Evolutionary conservation across 176 grass and related monocot genomes (phyloP), one percentile per base, ranked within the genome.

Genomic region (Eleusine coracana): DNA sequence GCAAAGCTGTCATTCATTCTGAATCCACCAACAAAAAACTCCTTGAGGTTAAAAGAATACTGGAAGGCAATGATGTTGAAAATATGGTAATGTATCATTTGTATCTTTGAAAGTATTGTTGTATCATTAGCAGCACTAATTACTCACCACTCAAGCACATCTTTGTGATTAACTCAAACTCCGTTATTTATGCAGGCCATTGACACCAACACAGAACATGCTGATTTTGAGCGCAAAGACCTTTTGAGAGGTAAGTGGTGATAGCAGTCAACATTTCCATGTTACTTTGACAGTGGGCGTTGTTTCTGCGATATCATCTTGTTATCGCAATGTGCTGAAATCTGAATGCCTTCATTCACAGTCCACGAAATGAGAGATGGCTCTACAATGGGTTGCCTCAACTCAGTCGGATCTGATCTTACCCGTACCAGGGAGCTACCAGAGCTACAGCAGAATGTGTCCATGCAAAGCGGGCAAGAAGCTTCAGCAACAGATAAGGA

Each of bases 381-480:
- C 34, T 99, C 91, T 14, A 99, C 96, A 41, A 88, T 94, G 14
- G 97, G 97, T 55, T 88, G 89, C 58, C 58, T 99, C 70, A 85
- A 94, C 60, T 96, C 96, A n/a, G 38, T 99, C 25, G 93, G 96
- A 60, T 99, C 93, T 67, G 93, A 99, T 87, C 87, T 96, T 71
- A 99, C 93, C 14, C 91, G 87, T 61, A 99, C 89, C 15, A 75
- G 81, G 75, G 91, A 89, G 44, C 79, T 80, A 76, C 87, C 83
- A 75, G 89, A 96, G 44, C 78, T 37, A 68, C 83, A 92, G 68
- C 87, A 90, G 50, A 85, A 80, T 73, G 74, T 71, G 67, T 88
- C 88, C 68, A 56, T 90, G 86, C 86, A 87, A 44, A 89, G 76
- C 17, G 71, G 71, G 21, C 81, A 90, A 44, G 73, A 74, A 66